A percentile compares a stretch with the other conserved stretches of the same genome.
phyloP scores from a whole-genome alignment of 202 grass and related monocot genomes.

The Thinopyrum obtusiflorum region DNA sequence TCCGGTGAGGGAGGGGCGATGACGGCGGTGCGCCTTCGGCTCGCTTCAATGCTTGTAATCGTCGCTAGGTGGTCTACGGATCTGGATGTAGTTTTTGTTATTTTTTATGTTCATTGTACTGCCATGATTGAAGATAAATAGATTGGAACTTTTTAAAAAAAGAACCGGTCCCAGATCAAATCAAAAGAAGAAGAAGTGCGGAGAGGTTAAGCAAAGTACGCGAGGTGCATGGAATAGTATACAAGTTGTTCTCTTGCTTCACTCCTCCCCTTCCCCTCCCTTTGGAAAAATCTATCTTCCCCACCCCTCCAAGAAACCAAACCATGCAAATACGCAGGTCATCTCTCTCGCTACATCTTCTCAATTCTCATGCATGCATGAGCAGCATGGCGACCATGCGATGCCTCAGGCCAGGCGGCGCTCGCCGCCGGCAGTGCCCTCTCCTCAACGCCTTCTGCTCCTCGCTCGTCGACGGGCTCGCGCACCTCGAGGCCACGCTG shows the following conservation, averaged over 20 bases:
- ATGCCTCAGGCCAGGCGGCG: not conserved
- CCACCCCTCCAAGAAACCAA: constrained; percentile 36
- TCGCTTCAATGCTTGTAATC: too few species aligned
- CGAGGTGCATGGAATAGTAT: constrained; percentile 28
- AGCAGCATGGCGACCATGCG: constrained; percentile 13
- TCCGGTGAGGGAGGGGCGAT: too few species aligned
- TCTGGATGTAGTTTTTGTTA: too few species aligned
- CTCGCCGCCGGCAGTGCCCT: constrained; percentile 19
- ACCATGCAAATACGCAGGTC: not conserved
- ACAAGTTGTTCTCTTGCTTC: constrained; percentile 55
- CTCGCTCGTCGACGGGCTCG: constrained; percentile 64
- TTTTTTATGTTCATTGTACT: too few species aligned
- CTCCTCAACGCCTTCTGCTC: constrained; percentile 59
- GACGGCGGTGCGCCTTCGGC: too few species aligned
- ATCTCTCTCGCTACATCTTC: not conserved
- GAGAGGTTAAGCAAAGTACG: constrained; percentile 29
- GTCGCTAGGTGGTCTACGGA: too few species aligned
- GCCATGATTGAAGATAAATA: too few species aligned
- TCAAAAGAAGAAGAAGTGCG: constrained; percentile 3
- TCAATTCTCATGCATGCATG: constrained; percentile 2
- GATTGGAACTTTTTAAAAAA: too few species aligned
- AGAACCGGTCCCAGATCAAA: not conserved
- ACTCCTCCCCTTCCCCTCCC: constrained; percentile 45
- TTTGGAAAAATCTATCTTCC: constrained; percentile 34
- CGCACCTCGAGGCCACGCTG: constrained; percentile 52